Evolutionary conservation across 1,139 yeast genomes (phyloP), one percentile per base, ranked within the genome.

Genomic region (Geotrichum europaeum): DNA sequence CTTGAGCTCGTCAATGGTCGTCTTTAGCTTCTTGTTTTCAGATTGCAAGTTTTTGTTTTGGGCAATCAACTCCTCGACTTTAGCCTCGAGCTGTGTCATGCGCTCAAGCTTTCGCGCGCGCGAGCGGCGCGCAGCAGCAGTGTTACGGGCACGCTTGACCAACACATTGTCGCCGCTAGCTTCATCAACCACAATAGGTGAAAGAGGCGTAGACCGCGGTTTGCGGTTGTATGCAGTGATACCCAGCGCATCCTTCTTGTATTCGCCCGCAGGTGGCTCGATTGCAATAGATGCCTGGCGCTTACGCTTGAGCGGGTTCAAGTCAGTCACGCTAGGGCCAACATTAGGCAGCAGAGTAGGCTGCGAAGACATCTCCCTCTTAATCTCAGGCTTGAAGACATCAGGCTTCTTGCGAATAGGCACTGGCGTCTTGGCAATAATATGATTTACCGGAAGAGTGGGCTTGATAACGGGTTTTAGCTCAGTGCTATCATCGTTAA

Each of bases 51-150:
- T 77, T 34, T 77, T 68, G 72, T 89, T 89, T 64, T 79, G 84
- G 51, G 73, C 69, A 63, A 84, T 69, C 65, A 91, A 79, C 55
- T 75, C 82, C 66, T 85, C 90, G 62, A 92, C 95, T 73, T 83
- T 84, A 40, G 76, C 83, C 75, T 92, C 97, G 73, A 92, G 79
- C 72, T 89, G 95, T 62, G 76, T 72, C 90, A 92, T 88, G 74
- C 96, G 83, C 74, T 89, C 90, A 84, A 89, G 85, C 77, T 92
- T 90, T 75, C 96, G 84, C 49, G 96, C 97, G 69, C 98, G 82
- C 53, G 97, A 90, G 72, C 97, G 83, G 75, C 98, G 85, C 22
- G 97, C 98, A 64, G 98, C 97, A 73, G 91, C 97, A 34, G 98
- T 92, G 80, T 92, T 92, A 75, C 92, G 85, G 51, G 97, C 97